Percentiles rank a stretch among this genome's conserved stretches.
Evolutionary conservation across 805 yeast species (phyloP).

Genomic region (Crinitomyces ghanaensis): DNA sequence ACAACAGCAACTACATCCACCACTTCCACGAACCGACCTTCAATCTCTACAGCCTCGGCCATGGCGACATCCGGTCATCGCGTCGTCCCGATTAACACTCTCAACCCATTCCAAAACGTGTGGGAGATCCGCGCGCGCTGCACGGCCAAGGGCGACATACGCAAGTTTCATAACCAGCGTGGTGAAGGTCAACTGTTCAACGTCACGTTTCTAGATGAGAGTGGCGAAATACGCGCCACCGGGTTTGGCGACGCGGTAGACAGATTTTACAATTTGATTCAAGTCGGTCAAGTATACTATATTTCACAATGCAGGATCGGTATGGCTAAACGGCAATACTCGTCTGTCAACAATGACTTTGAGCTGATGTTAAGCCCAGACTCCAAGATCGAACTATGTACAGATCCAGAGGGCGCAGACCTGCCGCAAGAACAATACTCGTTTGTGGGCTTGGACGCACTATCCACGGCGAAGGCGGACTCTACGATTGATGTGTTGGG

Average conservation of each 20-base stretch:
- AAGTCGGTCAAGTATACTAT: slow-evolving; percentile 84
- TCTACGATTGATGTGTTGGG: slow-evolving; percentile 80
- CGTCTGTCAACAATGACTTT: slow-evolving; percentile 75
- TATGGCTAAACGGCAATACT: slow-evolving; percentile 76
- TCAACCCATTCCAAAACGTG: slow-evolving; percentile 80
- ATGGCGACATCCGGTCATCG: too few relatives aligned
- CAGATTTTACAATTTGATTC: slow-evolving; percentile 57
- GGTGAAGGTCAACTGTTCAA: slow-evolving; percentile 89
- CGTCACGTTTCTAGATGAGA: slow-evolving; percentile 80
- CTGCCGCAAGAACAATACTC: slow-evolving; percentile 75
- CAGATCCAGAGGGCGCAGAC: slow-evolving; percentile 35
- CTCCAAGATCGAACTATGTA: slow-evolving; percentile 62
- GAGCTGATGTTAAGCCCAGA: slow-evolving; percentile 77
- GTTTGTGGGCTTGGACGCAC: slow-evolving; percentile 55
- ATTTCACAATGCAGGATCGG: slow-evolving; percentile 71
- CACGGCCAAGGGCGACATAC: slow-evolving; percentile 73
- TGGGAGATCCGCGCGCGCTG: slow-evolving; percentile 95
- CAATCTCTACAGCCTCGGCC: too few relatives aligned
- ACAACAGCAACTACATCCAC: too few relatives aligned
- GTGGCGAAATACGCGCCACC: slow-evolving; percentile 93
- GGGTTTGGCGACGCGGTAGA: slow-evolving; percentile 86
- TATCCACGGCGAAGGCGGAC: slow-evolving; percentile 60
- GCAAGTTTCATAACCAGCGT: slow-evolving; percentile 74
- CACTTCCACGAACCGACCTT: too few relatives aligned
- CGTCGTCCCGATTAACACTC: slow-evolving; percentile 60